Percentiles rank a stretch among this genome's conserved stretches.
Conservation (phyloP, 2,329 filamentous ascomycete species). For the Claviceps humidiphila region DNA sequence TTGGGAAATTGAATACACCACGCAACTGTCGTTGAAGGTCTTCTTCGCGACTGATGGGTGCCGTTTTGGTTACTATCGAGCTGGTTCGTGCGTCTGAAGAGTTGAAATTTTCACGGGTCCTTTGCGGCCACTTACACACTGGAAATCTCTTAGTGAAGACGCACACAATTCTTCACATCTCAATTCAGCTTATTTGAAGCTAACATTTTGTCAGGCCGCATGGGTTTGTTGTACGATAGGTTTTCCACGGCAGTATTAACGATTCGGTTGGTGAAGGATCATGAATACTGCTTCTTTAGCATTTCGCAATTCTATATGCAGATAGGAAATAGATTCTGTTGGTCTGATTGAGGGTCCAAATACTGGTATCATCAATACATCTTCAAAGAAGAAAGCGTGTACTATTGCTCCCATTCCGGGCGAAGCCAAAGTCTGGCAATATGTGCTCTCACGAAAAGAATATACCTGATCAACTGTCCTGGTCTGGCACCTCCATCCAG, state of each 20-base stretch:
- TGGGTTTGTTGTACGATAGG: conserved; percentile 89
- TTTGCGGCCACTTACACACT: conserved; percentile 37
- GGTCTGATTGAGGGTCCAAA: conserved; percentile 73
- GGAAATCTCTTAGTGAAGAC: conserved; percentile 98
- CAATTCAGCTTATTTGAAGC: conserved; percentile 1
- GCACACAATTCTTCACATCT: conserved; percentile 46
- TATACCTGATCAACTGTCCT: conserved; percentile 84
- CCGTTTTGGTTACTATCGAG: conserved; percentile 84
- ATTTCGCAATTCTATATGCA: conserved; percentile 82
- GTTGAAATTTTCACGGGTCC: conserved; percentile 77
- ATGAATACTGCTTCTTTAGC: conserved; percentile 77
- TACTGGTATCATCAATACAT: conserved; percentile 91
- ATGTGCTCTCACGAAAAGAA: conserved; percentile 88
- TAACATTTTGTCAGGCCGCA: conserved; percentile 50
- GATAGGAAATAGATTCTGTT: conserved; percentile 92
- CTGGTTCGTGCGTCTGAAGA: conserved; percentile 77
- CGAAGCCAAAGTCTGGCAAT: conserved; percentile 97
- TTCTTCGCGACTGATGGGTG: conserved; percentile 50
- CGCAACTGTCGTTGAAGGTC: conserved; percentile 21
- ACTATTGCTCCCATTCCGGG: conserved; percentile 89
- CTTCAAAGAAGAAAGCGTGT: conserved; percentile 88
- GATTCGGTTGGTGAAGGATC: conserved; percentile 96
- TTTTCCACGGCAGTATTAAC: conserved; percentile 88
- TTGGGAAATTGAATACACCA: conserved; percentile 75
- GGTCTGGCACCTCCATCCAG: conserved; percentile 87